Base-by-base conservation (phyloP, 2,329 filamentous ascomycete species). In the Cladosporium sp. region DNA sequence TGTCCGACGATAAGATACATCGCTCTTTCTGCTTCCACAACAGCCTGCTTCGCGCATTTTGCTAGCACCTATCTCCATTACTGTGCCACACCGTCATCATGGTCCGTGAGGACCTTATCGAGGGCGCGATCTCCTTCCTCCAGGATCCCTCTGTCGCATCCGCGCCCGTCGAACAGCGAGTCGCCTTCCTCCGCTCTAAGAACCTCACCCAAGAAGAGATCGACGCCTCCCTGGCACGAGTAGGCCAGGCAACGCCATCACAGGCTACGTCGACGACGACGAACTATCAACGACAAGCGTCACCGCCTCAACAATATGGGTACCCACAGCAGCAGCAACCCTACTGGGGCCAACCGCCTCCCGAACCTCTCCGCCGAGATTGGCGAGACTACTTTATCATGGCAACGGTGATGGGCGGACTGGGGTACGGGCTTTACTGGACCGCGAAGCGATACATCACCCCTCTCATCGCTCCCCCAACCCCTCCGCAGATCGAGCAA, bases 331-430 rank as follows among this genome's bases (percentile, higher is more conserved):
- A 46, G 43, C 63, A 70, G 55, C 56, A 55, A 43, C 78, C 74
- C 61, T 81, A 75, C 63, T 79, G 76, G 75, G 69, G 67, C 56
- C 74, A 78, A 59, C 79, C 77, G 7, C 75, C 80, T 3, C 78
- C 78, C 1, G 76, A 79, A 52, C 72, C 83, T 2, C 90, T 90
- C 3, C 85, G 83, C 67, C 79, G 93, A 65, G 93, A 98, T 72
- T 98, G 93, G 93, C 82, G 95, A 56, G 93, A 98, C 68, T 97
- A 90, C 87, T 98, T 98, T 72, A 97, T 98, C 71, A 95, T 97
- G 89, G 93, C 93, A 7, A 98, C 93, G 0, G 88, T 97, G 10
- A 86, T 95, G 57, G 86, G 90, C 53, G 89, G 91, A 45, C 85
- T 96, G 16, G 81, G 89, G 37, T 97, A 96, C 65, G 92, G 91